phyloP scores from a whole-genome alignment of 192 early-diverging fungal species.

The Podochytrium sp. region DNA sequence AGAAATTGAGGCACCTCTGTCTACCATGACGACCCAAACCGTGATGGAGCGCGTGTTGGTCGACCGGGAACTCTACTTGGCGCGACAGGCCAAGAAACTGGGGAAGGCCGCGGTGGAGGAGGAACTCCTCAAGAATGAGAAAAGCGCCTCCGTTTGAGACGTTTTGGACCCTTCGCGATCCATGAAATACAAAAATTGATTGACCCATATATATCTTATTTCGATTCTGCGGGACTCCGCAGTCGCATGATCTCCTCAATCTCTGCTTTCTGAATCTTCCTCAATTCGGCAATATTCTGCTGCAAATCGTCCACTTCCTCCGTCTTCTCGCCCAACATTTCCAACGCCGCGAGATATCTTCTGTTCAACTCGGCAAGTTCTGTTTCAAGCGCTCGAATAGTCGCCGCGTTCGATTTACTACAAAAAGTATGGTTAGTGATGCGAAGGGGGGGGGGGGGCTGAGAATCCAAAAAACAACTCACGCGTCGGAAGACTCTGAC shows the following conservation, averaged over 20 bases:
- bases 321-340: constrained; percentile 87
- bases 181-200: too few relatives aligned
- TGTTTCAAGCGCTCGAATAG: constrained; percentile 42
- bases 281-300: constrained; percentile 79
- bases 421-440: neutral
- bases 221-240: neutral
- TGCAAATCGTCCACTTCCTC: constrained; percentile 84
- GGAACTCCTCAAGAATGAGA: constrained; percentile 32
- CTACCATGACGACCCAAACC: constrained; percentile 78
- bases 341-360: constrained; percentile 75
- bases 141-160: neutral
- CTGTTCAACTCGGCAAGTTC: constrained; percentile 65
- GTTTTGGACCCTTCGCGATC: too few relatives aligned
- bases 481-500: constrained; percentile 66
- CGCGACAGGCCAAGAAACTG: constrained; percentile 52
- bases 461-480: constrained; percentile 25
- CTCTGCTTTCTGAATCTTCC: constrained; percentile 64
- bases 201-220: too few relatives aligned
- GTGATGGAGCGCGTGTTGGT: constrained; percentile 91
- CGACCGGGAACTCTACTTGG: constrained; percentile 70
- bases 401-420: constrained; percentile 17
- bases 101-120: constrained; percentile 53
- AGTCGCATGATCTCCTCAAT: constrained; percentile 68
- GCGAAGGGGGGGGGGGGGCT: neutral
- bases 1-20: constrained; percentile 78